Base-by-base conservation (phyloP, 345 rosid genomes). In the Eucalyptus tenuipes region DNA sequence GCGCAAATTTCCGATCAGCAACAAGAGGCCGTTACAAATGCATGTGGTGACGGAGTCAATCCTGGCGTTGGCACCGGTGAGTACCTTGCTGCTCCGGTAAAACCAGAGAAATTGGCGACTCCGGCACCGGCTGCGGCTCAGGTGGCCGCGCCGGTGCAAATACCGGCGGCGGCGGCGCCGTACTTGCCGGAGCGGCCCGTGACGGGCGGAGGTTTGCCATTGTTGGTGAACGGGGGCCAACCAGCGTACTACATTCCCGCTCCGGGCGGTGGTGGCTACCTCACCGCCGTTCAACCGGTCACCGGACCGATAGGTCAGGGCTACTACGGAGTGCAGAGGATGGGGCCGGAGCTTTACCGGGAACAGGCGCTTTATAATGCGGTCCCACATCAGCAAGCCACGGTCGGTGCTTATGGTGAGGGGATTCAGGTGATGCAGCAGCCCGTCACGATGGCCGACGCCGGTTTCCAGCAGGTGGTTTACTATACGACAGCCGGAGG, bases 271-370 rank as follows among this genome's bases (percentile, higher is more conserved):
- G 49, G 90, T 88, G 49, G 79, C 82, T 75, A 75, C 92, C 47
- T 89, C 91, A 33, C 89, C 18, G 22, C 93, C n/a, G 11, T 91
- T 86, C 93, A 90, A 80, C 92, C 92, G 86, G 89, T 89, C n/a
- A 66, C 90, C 0, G 93, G 92, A 61, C 92, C 91, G 17, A 64
- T 88, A 7, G 90, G 92, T 55, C 95, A 89, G 85, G 91, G 93
- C 2, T 91, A 88, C 91, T 95, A 93, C 33, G 93, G 94, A n/a
- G 66, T 92, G 45, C 94, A 93, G 87, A 90, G 94, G 88, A 59
- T 90, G 37, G 91, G 89, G 17, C 94, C 87, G 55, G 95, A 92
- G 52, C 90, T 88, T 33, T 92, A 88, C 91, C 55, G 89, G 81
- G 94, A 93, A 49, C 95, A 93, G 85, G 92, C 91, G 25, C 61